Evolutionary conservation across 176 grass and related monocot genomes (phyloP), one percentile per base, ranked within the genome.

Genomic region (Rhynchospora pubera): DNA sequence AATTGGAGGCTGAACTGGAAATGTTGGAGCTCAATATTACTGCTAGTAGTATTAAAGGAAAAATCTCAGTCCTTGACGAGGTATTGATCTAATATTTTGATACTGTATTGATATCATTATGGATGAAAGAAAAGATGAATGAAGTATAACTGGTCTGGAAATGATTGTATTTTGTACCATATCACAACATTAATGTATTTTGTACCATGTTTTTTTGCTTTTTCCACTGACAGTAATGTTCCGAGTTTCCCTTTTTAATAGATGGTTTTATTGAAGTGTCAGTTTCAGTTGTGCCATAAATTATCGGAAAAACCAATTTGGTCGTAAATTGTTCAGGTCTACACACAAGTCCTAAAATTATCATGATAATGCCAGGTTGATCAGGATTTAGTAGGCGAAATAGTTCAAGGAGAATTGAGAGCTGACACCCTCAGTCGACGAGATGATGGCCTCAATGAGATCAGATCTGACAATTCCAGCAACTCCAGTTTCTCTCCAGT

Each of bases 1-100:
- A 98, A 78, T 90, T 98, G 84, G 91, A 98, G 86, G 92, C 89
- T 6, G 96, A 98, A 83, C 85, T 98, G 28, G 89, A 84, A n/a
- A 94, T 87, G 46, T 62, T 98, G 80, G 96, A 98, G 75, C 77
- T 98, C 30, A 93, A 88, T 62, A 87, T 98, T 12, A 90, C 88
- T 57, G 83, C 90, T 32, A 85, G 65, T 52, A 61, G 53, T 55
- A 53, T 88, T 39, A 68, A 90, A 83, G 86, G 91, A 84, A 68
- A 69, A 86, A 84, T 48, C 59, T 87, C 89, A 85, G 78, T 81
- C 51, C 65, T 88, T 5, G 83, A 66, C 80, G 90, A 91, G 86
- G 83, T 21, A 43, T 83, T 83, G 6, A 47, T 76, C 2, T 80
- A 82, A 78, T 11, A 2, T 63, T 74, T 24, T 75, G 80, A 24